Evolutionary conservation across 2,329 filamentous ascomycete genomes (phyloP).

Genomic region (Cryphonectria parasitica): DNA sequence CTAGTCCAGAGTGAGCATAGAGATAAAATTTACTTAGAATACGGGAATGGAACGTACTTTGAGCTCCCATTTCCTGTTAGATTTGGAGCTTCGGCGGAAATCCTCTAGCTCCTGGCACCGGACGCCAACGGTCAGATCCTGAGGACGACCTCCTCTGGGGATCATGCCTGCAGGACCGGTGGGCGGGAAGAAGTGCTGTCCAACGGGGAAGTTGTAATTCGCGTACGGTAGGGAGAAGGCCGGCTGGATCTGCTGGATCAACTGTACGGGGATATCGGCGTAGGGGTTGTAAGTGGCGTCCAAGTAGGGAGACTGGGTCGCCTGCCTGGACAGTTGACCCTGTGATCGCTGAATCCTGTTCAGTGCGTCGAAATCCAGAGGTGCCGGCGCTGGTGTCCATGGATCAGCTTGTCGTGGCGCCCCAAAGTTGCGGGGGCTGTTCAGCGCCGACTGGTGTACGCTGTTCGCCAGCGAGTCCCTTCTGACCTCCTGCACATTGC

Average conservation of each 20-base stretch:
- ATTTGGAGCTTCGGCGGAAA: slow-evolving; percentile 75
- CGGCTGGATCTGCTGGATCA: slow-evolving; percentile 22
- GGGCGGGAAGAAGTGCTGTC: slow-evolving; percentile 23
- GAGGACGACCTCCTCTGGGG: slow-evolving; percentile 11
- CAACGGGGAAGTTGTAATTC: slow-evolving; percentile 17
- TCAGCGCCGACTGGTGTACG: slow-evolving; percentile 25
- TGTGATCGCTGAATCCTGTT: slow-evolving; percentile 20
- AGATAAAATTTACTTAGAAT: not conserved
- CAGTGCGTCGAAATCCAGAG: slow-evolving; percentile 17
- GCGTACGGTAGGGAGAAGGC: slow-evolving; percentile 7
- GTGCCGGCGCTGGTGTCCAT: slow-evolving; percentile 12
- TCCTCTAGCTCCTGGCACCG: slow-evolving; percentile 78
- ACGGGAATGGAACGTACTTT: slow-evolving; percentile 54
- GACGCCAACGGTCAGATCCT: slow-evolving; percentile 62
- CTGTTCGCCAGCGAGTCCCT: slow-evolving; percentile 26
- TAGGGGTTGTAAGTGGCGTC: slow-evolving; percentile 18
- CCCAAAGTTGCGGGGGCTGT: slow-evolving; percentile 20
- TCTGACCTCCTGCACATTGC: slow-evolving; percentile 19
- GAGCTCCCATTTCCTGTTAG: slow-evolving; percentile 75
- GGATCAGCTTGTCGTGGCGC: slow-evolving; percentile 18
- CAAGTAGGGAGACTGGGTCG: slow-evolving; percentile 22
- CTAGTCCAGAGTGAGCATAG: slow-evolving; percentile 40
- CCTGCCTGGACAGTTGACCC: slow-evolving; percentile 21
- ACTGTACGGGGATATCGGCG: slow-evolving; percentile 6
- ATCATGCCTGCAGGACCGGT: slow-evolving; percentile 25